A percentile compares a stretch with the other conserved stretches of the same genome.
These are phyloP conservation scores for Pyricularia sp. DNA, from an alignment of 2,329 filamentous ascomycete species.

Conservation along the genomic window DNA sequence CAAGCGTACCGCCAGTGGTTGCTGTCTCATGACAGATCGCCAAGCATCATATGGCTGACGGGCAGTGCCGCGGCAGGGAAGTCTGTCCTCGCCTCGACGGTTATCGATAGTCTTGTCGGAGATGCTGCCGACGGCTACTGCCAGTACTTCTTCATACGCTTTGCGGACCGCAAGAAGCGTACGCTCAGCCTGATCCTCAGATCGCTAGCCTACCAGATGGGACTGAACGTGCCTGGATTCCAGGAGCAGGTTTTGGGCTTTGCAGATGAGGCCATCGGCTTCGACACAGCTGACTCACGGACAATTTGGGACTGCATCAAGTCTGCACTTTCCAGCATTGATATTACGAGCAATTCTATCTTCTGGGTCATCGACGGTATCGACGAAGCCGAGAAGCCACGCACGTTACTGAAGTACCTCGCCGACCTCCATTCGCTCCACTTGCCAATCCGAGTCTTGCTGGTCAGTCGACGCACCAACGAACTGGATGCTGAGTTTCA, in stretches of 20 bases:
- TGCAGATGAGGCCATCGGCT: neutral
- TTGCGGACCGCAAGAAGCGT: neutral
- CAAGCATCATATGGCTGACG: slow-evolving; percentile 1
- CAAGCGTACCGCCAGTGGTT: neutral
- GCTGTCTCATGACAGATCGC: neutral
- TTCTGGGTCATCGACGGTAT: slow-evolving; percentile 5
- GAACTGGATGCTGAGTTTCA: neutral
- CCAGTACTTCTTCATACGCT: slow-evolving; percentile 3
- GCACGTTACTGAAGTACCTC: neutral
- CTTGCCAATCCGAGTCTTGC: neutral
- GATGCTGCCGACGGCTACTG: neutral
- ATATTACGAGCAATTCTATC: neutral
- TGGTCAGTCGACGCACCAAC: neutral
- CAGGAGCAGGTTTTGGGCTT: neutral
- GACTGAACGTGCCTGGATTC: neutral
- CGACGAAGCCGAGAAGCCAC: slow-evolving; percentile 1
- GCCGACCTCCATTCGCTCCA: neutral
- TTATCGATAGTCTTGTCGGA: neutral
- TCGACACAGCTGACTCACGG: neutral
- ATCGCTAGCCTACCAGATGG: slow-evolving; percentile 3
- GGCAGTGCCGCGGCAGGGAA: slow-evolving; percentile 3
- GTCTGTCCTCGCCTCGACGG: neutral
- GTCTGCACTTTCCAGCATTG: neutral
- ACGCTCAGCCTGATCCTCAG: neutral
- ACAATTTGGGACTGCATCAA: slow-evolving; percentile 1